phyloP scores from a whole-genome alignment of 1,284 basidiomycete genomes.

The Naganishia albida region DNA sequence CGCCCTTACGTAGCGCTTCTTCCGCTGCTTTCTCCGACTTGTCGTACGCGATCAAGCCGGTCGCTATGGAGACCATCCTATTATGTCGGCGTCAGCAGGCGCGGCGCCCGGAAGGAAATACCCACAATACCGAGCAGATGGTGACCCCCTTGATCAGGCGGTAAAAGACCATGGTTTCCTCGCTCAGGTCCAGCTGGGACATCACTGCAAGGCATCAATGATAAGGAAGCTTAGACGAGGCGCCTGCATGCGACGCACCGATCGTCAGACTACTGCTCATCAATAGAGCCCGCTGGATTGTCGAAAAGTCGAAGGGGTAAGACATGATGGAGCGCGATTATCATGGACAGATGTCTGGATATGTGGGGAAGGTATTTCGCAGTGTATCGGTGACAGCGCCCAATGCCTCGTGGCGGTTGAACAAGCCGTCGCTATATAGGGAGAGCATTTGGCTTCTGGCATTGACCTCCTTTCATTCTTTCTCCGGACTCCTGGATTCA shows the following conservation, averaged over 20 bases:
- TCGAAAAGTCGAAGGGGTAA: constrained; percentile 28
- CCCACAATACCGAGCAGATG: constrained; percentile 28
- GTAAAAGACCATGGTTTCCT: constrained; percentile 33
- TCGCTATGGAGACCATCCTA: constrained; percentile 27
- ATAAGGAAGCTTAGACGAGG: neutral
- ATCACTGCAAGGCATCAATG: constrained; percentile 21
- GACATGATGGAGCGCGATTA: constrained; percentile 18
- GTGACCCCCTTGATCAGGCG: constrained; percentile 30
- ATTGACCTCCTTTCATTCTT: neutral
- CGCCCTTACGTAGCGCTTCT: constrained; percentile 24
- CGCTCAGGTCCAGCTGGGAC: constrained; percentile 33
- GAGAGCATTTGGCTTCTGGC: neutral
- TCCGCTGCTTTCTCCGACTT: constrained; percentile 30
- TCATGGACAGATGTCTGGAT: neutral
- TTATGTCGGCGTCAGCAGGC: neutral
- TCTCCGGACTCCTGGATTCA: neutral
- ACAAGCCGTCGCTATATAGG: too few relatives aligned
- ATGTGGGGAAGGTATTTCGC: neutral
- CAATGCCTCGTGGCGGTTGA: neutral
- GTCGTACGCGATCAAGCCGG: constrained; percentile 30
- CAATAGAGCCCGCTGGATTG: constrained; percentile 30
- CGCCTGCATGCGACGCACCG: constrained; percentile 9
- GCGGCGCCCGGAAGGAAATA: neutral
- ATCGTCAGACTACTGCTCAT: constrained; percentile 32
- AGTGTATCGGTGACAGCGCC: neutral